A percentile compares a stretch with the other conserved stretches of the same genome.
These are phyloP conservation scores for Viridothelium virens DNA, from an alignment of 495 filamentous ascomycete species.

Conservation along the genomic window DNA sequence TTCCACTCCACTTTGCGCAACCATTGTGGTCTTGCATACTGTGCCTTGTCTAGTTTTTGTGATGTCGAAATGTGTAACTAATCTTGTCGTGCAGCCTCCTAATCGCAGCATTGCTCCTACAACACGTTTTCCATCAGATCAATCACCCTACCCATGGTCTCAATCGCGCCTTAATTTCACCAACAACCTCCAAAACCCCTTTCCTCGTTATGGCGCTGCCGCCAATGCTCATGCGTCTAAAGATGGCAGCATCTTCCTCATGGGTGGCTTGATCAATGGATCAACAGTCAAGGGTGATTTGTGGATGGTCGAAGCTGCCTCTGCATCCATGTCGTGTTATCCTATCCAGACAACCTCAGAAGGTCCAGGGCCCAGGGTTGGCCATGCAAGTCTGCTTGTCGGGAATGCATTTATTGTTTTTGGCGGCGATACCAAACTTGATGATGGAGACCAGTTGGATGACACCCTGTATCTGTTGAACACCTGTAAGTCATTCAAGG, in stretches of 20 bases:
- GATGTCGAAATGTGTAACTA: background rate
- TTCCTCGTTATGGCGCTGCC: constrained; percentile 94
- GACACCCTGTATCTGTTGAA: constrained; percentile 95
- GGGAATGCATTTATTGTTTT: constrained; percentile 99
- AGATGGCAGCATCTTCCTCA: constrained; percentile 94
- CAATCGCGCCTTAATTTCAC: constrained; percentile 81
- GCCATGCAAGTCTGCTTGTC: constrained; percentile 87
- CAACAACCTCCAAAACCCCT: constrained; percentile 73
- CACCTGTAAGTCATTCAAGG: constrained; percentile 63
- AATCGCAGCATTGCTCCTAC: background rate
- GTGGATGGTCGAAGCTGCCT: constrained; percentile 92
- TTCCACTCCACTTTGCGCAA: background rate
- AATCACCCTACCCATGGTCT: constrained; percentile 90
- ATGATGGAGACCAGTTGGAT: constrained; percentile 82
- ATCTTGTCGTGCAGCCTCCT: constrained; percentile 14
- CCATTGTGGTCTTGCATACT: too few relatives aligned
- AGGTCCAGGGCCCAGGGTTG: constrained; percentile 90
- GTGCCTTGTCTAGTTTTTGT: too few relatives aligned
- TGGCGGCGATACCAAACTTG: constrained; percentile 94
- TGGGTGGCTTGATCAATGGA: constrained; percentile 92
- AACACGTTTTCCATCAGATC: constrained; percentile 35
- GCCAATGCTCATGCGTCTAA: constrained; percentile 89
- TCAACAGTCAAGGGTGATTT: constrained; percentile 93
- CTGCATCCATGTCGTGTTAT: constrained; percentile 77
- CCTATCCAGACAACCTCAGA: constrained; percentile 86